phyloP scores from a whole-genome alignment of 2,329 filamentous ascomycete genomes.

The Cyphellophora europaea region DNA sequence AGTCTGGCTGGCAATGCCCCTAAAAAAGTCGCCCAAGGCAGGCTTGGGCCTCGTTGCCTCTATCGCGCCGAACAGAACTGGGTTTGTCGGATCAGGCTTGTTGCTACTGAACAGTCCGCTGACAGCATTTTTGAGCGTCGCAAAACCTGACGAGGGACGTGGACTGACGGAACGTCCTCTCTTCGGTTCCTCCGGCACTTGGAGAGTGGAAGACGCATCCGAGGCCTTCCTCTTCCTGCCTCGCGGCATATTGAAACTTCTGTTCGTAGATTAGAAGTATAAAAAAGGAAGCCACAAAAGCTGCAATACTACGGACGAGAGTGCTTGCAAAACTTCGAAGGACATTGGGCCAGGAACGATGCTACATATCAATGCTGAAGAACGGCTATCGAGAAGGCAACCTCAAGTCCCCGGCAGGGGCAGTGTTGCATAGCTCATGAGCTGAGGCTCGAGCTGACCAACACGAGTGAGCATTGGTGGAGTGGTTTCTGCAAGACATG shows the following conservation, averaged over 20 bases:
- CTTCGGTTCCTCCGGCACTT: background rate
- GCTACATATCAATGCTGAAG: too few species aligned
- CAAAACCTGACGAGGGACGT: background rate
- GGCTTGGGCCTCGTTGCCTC: conserved; percentile 10
- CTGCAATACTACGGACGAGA: too few species aligned
- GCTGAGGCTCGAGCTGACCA: conserved; percentile 9
- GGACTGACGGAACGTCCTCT: conserved; percentile 1
- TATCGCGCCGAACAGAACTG: conserved; percentile 18
- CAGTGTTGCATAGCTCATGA: conserved; percentile 1
- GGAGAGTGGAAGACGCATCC: background rate
- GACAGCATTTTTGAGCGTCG: conserved; percentile 1
- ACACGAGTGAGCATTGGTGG: background rate
- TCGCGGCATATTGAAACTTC: background rate
- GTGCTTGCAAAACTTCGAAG: too few species aligned
- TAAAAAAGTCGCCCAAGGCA: conserved; percentile 10
- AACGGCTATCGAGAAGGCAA: too few species aligned
- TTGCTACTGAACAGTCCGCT: conserved; percentile 6
- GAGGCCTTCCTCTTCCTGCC: conserved; percentile 1
- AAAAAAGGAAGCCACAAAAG: too few species aligned
- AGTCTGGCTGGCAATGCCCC: conserved; percentile 17
- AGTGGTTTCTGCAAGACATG: background rate
- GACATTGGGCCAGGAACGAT: too few species aligned
- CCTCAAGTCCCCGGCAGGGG: too few species aligned
- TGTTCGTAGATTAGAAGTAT: too few species aligned
- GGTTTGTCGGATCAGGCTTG: conserved; percentile 15